These are phyloP conservation scores for Colletotrichum gloeosporioides DNA, from an alignment of 2,329 filamentous ascomycete genomes.

Conservation along the genomic window DNA sequence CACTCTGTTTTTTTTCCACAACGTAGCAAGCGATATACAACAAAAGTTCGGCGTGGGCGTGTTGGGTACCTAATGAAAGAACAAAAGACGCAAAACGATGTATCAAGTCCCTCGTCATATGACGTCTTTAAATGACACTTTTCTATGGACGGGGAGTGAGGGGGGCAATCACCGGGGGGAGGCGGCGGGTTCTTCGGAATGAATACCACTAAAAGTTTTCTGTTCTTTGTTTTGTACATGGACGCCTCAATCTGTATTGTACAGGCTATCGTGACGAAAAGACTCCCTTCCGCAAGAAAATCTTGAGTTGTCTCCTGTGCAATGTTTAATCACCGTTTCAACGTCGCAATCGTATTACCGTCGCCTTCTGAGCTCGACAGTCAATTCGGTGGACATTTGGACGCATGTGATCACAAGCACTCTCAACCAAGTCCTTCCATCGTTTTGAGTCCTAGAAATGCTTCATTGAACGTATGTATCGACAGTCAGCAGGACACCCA, in stretches of 20 bases:
- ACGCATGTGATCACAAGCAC: accelerated
- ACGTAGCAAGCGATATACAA: background rate
- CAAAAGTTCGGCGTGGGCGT: background rate
- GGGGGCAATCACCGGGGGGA: background rate
- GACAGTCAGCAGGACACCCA: accelerated
- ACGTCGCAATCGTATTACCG: background rate
- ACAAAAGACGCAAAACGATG: background rate
- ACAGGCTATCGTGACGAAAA: conserved; percentile 10
- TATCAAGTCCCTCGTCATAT: background rate
- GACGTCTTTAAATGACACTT: background rate
- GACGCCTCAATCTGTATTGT: background rate
- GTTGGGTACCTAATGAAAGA: background rate
- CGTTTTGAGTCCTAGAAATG: background rate
- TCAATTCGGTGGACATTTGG: background rate
- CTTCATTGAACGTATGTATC: background rate
- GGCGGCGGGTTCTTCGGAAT: conserved; percentile 7
- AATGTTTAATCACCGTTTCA: background rate
- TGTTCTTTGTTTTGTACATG: background rate
- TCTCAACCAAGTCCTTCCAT: background rate
- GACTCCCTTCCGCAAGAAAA: background rate
- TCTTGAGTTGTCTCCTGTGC: background rate
- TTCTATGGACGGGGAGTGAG: background rate
- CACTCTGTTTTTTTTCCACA: background rate
- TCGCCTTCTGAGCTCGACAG: background rate
- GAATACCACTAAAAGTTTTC: conserved; percentile 21